A percentile compares a stretch with the other conserved stretches of the same genome.
phyloP scores from a whole-genome alignment of 768 basidiomycete species.

The Podaxis sp. region DNA sequence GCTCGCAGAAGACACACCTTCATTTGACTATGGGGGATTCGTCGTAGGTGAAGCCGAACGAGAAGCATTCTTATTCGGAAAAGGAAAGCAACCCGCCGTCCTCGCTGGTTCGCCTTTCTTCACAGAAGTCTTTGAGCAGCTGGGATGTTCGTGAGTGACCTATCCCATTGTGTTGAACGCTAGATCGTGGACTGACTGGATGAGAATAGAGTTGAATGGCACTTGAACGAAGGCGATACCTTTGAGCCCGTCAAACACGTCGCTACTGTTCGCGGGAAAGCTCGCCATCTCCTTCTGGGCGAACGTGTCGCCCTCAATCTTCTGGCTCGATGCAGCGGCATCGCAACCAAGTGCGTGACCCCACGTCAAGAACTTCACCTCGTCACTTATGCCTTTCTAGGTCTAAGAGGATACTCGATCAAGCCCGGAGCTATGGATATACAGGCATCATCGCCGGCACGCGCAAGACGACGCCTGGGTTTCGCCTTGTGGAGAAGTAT shows the following conservation, averaged over 20 bases:
- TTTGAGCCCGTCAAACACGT: constrained; percentile 83
- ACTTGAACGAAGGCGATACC: constrained; percentile 78
- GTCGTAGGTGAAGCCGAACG: constrained; percentile 90
- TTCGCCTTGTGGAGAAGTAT: constrained; percentile 97
- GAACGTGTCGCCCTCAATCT: constrained; percentile 93
- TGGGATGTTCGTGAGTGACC: constrained; percentile 82
- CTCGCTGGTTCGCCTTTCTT: constrained; percentile 97
- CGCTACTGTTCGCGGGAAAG: constrained; percentile 90
- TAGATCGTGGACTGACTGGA: neutral
- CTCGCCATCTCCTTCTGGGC: constrained; percentile 82
- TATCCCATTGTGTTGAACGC: neutral
- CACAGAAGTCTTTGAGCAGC: constrained; percentile 85
- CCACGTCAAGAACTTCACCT: neutral
- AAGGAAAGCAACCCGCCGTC: constrained; percentile 75
- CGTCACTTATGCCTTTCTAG: constrained; percentile 36
- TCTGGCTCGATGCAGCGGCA: constrained; percentile 93
- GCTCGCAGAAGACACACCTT: constrained; percentile 93
- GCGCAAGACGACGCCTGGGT: constrained; percentile 96
- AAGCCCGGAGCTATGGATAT: constrained; percentile 78
- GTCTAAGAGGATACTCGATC: constrained; percentile 78
- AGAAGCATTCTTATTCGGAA: constrained; percentile 88
- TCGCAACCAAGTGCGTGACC: constrained; percentile 81
- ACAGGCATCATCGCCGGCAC: constrained; percentile 92
- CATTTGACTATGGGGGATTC: constrained; percentile 95
- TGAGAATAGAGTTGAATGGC: constrained; percentile 86